phyloP scores from a whole-genome alignment of 2,329 filamentous ascomycete genomes.

The Colletotrichum sidae region DNA sequence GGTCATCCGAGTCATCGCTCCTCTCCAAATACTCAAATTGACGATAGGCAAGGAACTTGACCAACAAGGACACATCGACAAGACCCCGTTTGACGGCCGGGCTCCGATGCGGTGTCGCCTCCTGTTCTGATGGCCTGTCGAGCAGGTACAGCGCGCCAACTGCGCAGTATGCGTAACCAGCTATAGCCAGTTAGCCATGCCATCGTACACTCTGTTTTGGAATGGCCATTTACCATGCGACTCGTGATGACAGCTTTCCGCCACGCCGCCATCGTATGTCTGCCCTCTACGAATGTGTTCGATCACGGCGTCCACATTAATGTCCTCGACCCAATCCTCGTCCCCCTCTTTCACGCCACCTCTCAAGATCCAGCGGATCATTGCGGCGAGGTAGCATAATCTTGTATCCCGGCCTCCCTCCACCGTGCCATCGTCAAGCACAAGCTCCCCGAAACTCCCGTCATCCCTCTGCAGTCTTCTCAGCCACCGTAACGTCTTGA shows the following conservation, averaged over 20 bases:
- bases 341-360: constrained; percentile 66
- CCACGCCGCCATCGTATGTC: constrained; percentile 87
- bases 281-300: constrained; percentile 76
- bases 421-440: constrained; percentile 69
- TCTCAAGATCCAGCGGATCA: constrained; percentile 84
- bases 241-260: constrained; percentile 78
- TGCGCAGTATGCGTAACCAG: constrained; percentile 92
- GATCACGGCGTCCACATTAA: constrained; percentile 78
- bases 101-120: constrained; percentile 45
- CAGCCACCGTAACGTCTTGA: constrained; percentile 79
- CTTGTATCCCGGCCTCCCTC: constrained; percentile 86
- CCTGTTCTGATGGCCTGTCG: constrained; percentile 64
- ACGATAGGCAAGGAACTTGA: constrained; percentile 71
- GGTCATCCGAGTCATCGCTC: constrained; percentile 56
- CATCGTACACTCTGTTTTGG: background rate
- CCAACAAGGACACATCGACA: constrained; percentile 45
- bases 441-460: constrained; percentile 90
- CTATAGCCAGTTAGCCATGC: constrained; percentile 53
- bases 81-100: constrained; percentile 51
- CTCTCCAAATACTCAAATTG: constrained; percentile 71
- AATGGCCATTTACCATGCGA: constrained; percentile 74
- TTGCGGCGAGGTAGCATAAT: constrained; percentile 87
- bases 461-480: constrained; percentile 80
- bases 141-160: constrained; percentile 82
- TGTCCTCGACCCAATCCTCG: constrained; percentile 72